Base-by-base conservation (phyloP, 1,284 basidiomycete genomes). In the Bondarzewia mesenterica region DNA sequence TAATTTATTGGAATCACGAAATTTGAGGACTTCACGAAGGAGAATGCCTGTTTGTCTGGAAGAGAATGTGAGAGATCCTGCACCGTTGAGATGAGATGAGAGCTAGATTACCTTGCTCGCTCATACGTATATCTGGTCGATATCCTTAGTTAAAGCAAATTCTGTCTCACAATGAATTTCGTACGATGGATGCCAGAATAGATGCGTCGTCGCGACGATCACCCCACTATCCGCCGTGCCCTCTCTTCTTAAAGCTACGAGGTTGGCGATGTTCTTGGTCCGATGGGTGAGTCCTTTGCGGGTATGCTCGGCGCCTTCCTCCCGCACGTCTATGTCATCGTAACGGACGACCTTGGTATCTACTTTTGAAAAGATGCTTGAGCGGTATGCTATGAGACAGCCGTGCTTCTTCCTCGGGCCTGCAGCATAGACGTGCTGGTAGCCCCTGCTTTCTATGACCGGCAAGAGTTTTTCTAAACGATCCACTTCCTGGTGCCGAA, bases 121-220 rank as follows among this genome's bases (percentile, higher is more conserved):
- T 99, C 95, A 63, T 97, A 98, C 0, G 80, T 77, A 60, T 88
- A 92, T 51, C 89, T 89, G 50, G 42, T 44, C 27, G 12, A 35
- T 46, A 23, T n/a, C n/a, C 37, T 16, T 23, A 46, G 47, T 42
- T 7, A 44, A 32, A 47, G 50, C 41, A 38, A n/a, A 35, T 55
- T 32, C 40, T 51, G 45, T 52, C 15, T 4, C 10, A 27, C 36
- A 7, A 16, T 36, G 32, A 14, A 37, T 10, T 41, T 21, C 75
- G 55, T 62, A 89, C 85, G 75, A 81, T 6, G 93, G 93, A 65
- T 96, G 93, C 94, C 94, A 97, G 66, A 98, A 97, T 5, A 86
- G 73, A 70, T 87, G 92, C 0, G 90, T 92, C 0, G 93, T 95
- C 2, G 80, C 90, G 5, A 93, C 69, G 40, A 94, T 68, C 36